Percentiles rank a stretch among this genome's conserved stretches.
Evolutionary conservation across 495 filamentous ascomycete species (phyloP).

Genomic region (Hamigera avellanea): DNA sequence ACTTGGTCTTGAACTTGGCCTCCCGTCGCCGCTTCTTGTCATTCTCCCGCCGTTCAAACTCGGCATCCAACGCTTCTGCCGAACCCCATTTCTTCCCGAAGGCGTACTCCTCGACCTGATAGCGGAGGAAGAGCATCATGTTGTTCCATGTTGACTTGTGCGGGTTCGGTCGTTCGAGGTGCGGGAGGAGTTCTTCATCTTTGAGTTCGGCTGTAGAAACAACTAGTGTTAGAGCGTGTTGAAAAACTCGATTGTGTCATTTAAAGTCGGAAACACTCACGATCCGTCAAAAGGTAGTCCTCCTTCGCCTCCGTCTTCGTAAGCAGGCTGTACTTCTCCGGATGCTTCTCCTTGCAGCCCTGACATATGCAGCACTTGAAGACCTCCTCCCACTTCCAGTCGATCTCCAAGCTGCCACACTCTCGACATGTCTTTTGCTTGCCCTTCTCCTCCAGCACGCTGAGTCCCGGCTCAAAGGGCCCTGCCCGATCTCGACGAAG

Average conservation of each 20-base stretch:
- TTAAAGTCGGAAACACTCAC: too few relatives aligned
- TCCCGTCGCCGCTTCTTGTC: slow-evolving; percentile 86
- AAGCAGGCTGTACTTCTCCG: slow-evolving; percentile 84
- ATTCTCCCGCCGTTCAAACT: slow-evolving; percentile 68
- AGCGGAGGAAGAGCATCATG: slow-evolving; percentile 95
- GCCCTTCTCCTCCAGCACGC: slow-evolving; percentile 48
- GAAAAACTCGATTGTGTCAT: too few relatives aligned
- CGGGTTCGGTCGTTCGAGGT: slow-evolving; percentile 81
- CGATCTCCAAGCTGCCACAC: slow-evolving; percentile 74
- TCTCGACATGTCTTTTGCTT: slow-evolving; percentile 69
- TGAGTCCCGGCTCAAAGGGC: slow-evolving; percentile 77
- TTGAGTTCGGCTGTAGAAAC: slow-evolving; percentile 58
- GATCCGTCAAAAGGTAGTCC: slow-evolving; percentile 91
- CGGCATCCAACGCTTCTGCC: slow-evolving; percentile 70
- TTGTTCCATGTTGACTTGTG: slow-evolving; percentile 94
- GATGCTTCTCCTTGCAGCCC: slow-evolving; percentile 72
- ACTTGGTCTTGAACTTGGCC: slow-evolving; percentile 77
- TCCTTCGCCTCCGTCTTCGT: slow-evolving; percentile 95
- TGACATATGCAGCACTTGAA: slow-evolving; percentile 62
- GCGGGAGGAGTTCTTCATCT: slow-evolving; percentile 76
- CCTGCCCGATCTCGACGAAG: slow-evolving; percentile 65
- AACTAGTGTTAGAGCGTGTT: not conserved
- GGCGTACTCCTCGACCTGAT: slow-evolving; percentile 87
- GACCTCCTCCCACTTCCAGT: slow-evolving; percentile 85
- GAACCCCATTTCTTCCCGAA: slow-evolving; percentile 85